Percentiles rank a stretch among this genome's conserved stretches.
These are phyloP conservation scores for Kazachstania viticola DNA, from an alignment of 805 yeast genomes.

Conservation along the genomic window DNA sequence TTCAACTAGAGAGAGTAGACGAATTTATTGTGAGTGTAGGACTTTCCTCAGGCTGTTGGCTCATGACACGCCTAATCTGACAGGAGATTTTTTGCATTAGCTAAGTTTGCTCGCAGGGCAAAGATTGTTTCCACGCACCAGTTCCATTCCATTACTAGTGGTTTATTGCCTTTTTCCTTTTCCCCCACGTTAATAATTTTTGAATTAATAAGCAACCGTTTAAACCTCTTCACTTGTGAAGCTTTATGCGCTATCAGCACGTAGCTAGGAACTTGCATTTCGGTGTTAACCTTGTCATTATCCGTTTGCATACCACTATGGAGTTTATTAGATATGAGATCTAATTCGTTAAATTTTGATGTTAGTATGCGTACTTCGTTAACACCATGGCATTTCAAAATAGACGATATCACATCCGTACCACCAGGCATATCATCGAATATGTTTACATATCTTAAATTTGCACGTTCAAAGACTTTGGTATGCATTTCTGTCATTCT, in stretches of 20 bases:
- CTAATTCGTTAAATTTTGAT: conserved; percentile 9
- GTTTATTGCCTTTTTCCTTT: conserved; percentile 2
- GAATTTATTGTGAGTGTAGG: no score
- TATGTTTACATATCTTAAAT: conserved; percentile 14
- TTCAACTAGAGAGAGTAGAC: no score
- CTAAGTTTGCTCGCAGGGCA: no score
- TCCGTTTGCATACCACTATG: no score
- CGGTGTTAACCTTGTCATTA: conserved; percentile 3
- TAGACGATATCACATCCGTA: conserved; percentile 13
- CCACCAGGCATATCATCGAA: conserved; percentile 23
- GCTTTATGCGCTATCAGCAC: conserved; percentile 20
- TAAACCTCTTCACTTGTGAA: conserved; percentile 20
- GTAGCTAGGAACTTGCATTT: conserved; percentile 7
- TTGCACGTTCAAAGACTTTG: conserved; percentile 19
- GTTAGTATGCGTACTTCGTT: conserved; percentile 12
- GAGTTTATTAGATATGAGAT: no score
- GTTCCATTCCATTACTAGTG: conserved; percentile 24
- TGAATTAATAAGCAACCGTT: no score
- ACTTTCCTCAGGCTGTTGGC: no score
- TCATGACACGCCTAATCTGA: no score
- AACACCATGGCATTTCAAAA: conserved; percentile 21
- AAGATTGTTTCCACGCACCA: conserved; percentile 25
- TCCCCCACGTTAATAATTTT: background rate
- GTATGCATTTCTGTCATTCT: conserved; percentile 8
- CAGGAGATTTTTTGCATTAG: no score